These are phyloP conservation scores for Avena atlantica DNA, from an alignment of 176 grass and related monocot species.

Conservation along the genomic window DNA sequence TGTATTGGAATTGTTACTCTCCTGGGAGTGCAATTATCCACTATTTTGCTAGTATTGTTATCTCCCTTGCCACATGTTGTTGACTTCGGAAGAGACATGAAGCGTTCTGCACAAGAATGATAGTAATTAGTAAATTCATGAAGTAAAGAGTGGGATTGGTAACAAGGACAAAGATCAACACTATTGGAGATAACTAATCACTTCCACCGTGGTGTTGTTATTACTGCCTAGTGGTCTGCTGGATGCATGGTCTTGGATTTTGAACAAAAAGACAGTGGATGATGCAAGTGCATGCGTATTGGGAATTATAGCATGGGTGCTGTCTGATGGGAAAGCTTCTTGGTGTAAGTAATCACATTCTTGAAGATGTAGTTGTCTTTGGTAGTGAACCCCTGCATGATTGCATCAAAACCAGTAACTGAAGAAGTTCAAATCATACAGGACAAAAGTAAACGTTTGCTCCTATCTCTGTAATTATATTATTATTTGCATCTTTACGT, in stretches of 20 bases:
- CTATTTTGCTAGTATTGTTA: slow-evolving; percentile 26
- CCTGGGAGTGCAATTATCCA: slow-evolving; percentile 28
- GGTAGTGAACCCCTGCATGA: slow-evolving; percentile 24
- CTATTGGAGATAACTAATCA: slow-evolving; percentile 40
- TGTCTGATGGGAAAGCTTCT: slow-evolving; percentile 12
- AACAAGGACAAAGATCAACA: slow-evolving; percentile 41
- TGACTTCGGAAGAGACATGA: slow-evolving; percentile 41
- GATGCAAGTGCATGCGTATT: slow-evolving; percentile 44
- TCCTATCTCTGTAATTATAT: neutral
- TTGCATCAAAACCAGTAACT: slow-evolving; percentile 28
- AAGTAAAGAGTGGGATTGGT: slow-evolving; percentile 35
- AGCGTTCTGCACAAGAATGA: slow-evolving; percentile 49
- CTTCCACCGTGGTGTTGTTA: slow-evolving; percentile 53
- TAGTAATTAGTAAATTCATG: slow-evolving; percentile 40
- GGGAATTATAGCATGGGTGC: slow-evolving; percentile 26
- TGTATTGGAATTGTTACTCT: slow-evolving; percentile 23
- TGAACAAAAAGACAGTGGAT: slow-evolving; percentile 33
- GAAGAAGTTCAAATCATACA: neutral
- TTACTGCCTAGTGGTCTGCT: slow-evolving; percentile 52
- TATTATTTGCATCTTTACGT: slow-evolving; percentile 12
- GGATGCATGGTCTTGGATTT: slow-evolving; percentile 39
- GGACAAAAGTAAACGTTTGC: slow-evolving; percentile 43
- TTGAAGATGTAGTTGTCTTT: slow-evolving; percentile 29
- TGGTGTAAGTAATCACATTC: slow-evolving; percentile 31
- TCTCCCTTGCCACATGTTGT: slow-evolving; percentile 18